Evolutionary conservation across 495 filamentous ascomycete species (phyloP).

Genomic region (Penicillium roqueforti): DNA sequence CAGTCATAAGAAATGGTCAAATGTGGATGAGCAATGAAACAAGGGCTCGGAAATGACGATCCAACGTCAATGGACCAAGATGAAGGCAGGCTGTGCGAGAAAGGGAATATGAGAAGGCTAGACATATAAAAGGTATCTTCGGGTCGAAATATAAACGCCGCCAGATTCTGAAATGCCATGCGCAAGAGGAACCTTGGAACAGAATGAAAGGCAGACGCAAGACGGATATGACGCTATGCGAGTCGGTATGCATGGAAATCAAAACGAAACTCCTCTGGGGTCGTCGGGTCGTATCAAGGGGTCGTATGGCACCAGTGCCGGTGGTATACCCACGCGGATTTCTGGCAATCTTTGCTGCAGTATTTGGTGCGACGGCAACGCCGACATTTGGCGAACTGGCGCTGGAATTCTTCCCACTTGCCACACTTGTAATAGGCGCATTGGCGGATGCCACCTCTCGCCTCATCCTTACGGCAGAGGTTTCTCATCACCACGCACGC

Average conservation of each 20-base stretch:
- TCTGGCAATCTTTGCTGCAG: constrained; percentile 99
- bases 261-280: constrained; percentile 24
- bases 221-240: constrained; percentile 44
- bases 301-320: constrained; percentile 92
- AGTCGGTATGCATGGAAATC: constrained; percentile 44
- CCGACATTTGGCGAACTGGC: constrained; percentile 97
- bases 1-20: constrained; percentile 10
- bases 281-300: constrained; percentile 43
- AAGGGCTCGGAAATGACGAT: constrained; percentile 4
- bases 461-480: constrained; percentile 96
- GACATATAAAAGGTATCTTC: constrained; percentile 45
- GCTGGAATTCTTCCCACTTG: constrained; percentile 93
- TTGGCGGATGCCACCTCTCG: constrained; percentile 86
- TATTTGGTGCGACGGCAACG: constrained; percentile 97
- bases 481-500: constrained; percentile 98
- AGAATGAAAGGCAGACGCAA: constrained; percentile 23
- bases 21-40: constrained; percentile 25
- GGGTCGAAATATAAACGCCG: constrained; percentile 40
- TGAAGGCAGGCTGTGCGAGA: constrained; percentile 13
- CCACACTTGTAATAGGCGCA: constrained; percentile 97
- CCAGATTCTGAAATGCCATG: constrained; percentile 45
- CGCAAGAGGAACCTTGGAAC: constrained; percentile 31
- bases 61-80: constrained; percentile 3
- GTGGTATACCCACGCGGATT: constrained; percentile 96
- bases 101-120: constrained; percentile 16